Base-by-base conservation (phyloP, 2,329 filamentous ascomycete genomes). In the Pseudonectria buxi region DNA sequence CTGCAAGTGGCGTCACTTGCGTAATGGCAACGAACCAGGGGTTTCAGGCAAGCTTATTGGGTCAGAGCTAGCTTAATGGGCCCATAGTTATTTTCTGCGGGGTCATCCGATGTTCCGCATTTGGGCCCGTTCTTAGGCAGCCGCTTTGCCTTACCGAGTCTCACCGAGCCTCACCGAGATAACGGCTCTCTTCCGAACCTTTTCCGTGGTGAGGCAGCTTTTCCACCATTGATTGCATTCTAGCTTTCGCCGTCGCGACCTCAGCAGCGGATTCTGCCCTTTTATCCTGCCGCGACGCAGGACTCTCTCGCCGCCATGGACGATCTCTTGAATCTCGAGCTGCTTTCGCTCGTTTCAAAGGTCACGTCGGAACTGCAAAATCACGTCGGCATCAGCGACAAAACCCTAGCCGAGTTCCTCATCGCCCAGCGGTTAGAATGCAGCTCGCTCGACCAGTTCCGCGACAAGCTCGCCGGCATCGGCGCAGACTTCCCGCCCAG, bases 341-440 rank as follows among this genome's bases (percentile, higher is more conserved):
- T 94, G 42, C 75, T 98, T 35, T 95, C 89, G 52, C 81, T 98
- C 55, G 88, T 96, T 37, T 92, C 87, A 33, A 95, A 90, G 62
- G 87, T 98, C 51, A 88, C 88, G 11, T 90, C 85, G 13, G 92
- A 98, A 63, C 73, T 98, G 35, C 83, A 94, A 53, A 98, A 98
- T 56, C 86, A 98, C 64, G 65, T 96, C 40, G 87, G 89, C 37
- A 79, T 95, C 51, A 84, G 77, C 58, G 89, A 98, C 65, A 95
- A 94, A 64, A 95, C 87, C 5, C 78, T 98, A 16, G 89, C 92
- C 50, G 92, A 98, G 63, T 98, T 95, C 57, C 79, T 98, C 53
- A 95, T 98, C 56, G 85, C 85, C 43, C 84, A 95, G 58, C 86
- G 94, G 52, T 64, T 83, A 58, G 77, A 89, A 72, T 84, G 80